These are phyloP conservation scores for Candolleomyces aberdarensis DNA, from an alignment of 768 basidiomycete genomes.

Conservation along the genomic window DNA sequence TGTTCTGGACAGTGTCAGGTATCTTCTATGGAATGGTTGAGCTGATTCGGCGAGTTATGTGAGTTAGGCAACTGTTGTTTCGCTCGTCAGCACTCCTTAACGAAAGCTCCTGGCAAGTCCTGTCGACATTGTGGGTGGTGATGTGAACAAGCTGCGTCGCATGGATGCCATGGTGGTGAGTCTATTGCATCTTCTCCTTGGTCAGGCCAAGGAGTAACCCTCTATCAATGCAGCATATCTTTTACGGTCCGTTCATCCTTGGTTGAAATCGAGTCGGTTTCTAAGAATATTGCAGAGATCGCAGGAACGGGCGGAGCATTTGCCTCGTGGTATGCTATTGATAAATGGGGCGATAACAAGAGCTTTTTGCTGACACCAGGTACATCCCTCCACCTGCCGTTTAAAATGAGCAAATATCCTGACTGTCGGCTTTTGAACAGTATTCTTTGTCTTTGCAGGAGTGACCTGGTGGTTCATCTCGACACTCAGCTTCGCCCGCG, in stretches of 20 bases:
- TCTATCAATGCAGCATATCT: constrained; percentile 20
- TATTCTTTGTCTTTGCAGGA: constrained; percentile 27
- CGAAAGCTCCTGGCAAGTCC: constrained; percentile 5
- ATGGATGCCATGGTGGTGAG: constrained; percentile 30
- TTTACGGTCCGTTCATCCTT: constrained; percentile 17
- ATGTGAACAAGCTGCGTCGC: constrained; percentile 27
- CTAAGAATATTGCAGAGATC: constrained; percentile 14
- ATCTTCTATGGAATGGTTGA: constrained; percentile 32
- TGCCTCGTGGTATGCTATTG: constrained; percentile 27
- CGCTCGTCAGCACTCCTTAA: no score
- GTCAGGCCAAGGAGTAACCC: background rate
- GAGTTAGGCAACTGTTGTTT: no score
- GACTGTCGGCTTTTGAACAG: background rate
- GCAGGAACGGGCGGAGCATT: constrained; percentile 29
- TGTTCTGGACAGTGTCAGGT: constrained; percentile 30
- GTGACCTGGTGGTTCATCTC: constrained; percentile 24
- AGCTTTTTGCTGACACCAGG: constrained; percentile 29
- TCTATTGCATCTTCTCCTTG: background rate
- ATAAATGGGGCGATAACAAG: constrained; percentile 29
- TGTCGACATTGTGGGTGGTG: constrained; percentile 31
- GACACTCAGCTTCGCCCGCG: constrained; percentile 20
- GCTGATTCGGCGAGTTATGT: constrained; percentile 31
- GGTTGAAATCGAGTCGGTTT: background rate
- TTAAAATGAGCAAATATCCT: background rate
- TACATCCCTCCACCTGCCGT: background rate